Percentiles rank a stretch among this genome's conserved stretches.
Conservation (phyloP, 495 filamentous ascomycete genomes). For the Letharia columbiana region DNA sequence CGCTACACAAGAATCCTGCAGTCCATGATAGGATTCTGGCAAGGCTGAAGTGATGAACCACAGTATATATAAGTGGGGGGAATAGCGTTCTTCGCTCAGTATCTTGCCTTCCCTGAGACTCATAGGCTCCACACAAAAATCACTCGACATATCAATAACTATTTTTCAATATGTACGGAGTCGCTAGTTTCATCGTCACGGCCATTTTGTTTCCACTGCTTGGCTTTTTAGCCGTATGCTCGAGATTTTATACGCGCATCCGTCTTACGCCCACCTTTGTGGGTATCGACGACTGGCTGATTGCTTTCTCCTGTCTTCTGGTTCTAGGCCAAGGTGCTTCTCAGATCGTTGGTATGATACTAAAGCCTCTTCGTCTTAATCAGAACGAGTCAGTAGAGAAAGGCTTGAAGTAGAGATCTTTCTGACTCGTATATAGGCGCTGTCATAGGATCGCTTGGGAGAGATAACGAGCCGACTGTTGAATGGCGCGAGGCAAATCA, state of each 20-base stretch:
- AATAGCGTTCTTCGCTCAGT: too few relatives aligned
- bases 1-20: too few relatives aligned
- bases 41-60: too few relatives aligned
- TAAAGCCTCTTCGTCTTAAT: background rate
- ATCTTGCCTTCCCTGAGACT: too few relatives aligned
- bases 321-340: constrained; percentile 5
- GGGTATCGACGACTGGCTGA: constrained; percentile 19
- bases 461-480: background rate
- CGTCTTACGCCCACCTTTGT: constrained; percentile 6
- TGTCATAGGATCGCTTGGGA: background rate
- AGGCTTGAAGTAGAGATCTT: background rate
- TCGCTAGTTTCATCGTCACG: constrained; percentile 9
- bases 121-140: too few relatives aligned
- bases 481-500: background rate
- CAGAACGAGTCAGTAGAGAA: background rate
- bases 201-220: constrained; percentile 17
- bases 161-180: constrained; percentile 1
- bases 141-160: background rate
- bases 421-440: background rate
- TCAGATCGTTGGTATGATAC: constrained; percentile 13
- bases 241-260: constrained; percentile 16
- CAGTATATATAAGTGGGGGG: too few relatives aligned
- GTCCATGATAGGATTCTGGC: too few relatives aligned
- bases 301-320: constrained; percentile 10
- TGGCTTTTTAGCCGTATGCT: constrained; percentile 10